Evolutionary conservation across 2,329 filamentous ascomycete species (phyloP), one percentile per base, ranked within the genome.

Genomic region (Stemphylium beticola): DNA sequence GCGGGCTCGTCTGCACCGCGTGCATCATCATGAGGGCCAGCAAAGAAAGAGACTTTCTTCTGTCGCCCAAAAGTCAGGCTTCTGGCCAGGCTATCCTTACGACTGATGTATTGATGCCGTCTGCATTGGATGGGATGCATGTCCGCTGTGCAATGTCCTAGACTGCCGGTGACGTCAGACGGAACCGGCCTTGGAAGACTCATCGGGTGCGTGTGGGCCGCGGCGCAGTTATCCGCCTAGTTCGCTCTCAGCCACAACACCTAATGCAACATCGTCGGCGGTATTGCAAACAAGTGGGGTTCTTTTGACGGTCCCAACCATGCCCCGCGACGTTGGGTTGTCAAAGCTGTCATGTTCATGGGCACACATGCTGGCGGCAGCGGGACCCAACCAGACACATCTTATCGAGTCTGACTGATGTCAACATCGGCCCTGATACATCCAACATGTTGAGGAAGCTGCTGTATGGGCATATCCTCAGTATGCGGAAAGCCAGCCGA

Each of bases 111-210:
- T 54, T 49, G 58, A 65, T 58, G 44, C 50, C 57, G 44, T 50
- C 60, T 50, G 44, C 44, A 59, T 58, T 39, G 33, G 58, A 60
- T 41, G 44, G 45, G 53, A 45, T 59, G 55, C 64, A 57, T 57
- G 53, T 31, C 49, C 20, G 45, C 42, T 32, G 41, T 43, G 24
- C 26, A 31, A 29, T 26, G 39, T 24, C 37, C n/a, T 36, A 14
- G 37, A 39, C 14, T 34, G 42, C 11, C 12, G 20, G 49, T 68
- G 67, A 71, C 64, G 68, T 71, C 61, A 63, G 42, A 15, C 31
- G 33, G 49, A 45, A 37, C 54, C 43, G 41, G 40, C 31, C 22
- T 40, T 38, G 50, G 37, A 37, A 42, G 36, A 45, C 17, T 38
- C 26, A 32, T 22, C 37, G 34, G 34, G 42, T 54, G 45, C 49